Base-by-base conservation (phyloP, 129 eudicot genomes). In the Flaveria linearis region DNA sequence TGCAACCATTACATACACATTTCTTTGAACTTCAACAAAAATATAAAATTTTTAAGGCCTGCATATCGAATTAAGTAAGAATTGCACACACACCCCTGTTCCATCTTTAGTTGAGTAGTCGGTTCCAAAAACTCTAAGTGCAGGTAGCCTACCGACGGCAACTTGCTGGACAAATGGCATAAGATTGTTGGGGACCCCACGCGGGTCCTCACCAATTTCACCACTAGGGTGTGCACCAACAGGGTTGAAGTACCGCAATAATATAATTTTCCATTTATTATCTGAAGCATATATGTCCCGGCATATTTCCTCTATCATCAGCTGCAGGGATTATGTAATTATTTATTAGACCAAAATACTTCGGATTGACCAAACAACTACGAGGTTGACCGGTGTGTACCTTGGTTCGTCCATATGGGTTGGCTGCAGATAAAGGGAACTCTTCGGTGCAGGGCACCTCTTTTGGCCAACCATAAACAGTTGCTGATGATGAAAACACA, bases 161-260 rank as follows among this genome's bases (percentile, higher is more conserved):
- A 95, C 96, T 91, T 95, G 99, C 50, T 95, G 99, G 61, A 91
- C 96, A 85, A 74, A 95, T 12, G 99, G 99, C 99, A 95, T 95
- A 18, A 95, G 99, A 82, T 95, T 95, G 76, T 95, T 95, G 33
- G 99, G 99, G 42, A 89, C 51, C 26, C 99, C 99, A 46, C 90
- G 90, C 16, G 99, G 99, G 81, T 95, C 99, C 74, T 95, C 99
- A 41, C 99, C 99, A 68, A 95, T 89, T 67, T 78, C 43, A 42
- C 99, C 99, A 78, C 97, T 95, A 14, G 94, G 88, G 84, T 95
- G 99, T 17, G 99, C 97, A 46, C 97, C 99, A 71, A 95, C 97
- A 15, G 99, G 99, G 82, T 95, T 95, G 75, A 95, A 95, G 72
- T 91, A 95, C 81, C 99, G 82, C 81, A 95, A 83, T 85, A 95